Base-by-base conservation (phyloP, 1,139 yeast genomes). In the Cylindricascospora bacillispora region DNA sequence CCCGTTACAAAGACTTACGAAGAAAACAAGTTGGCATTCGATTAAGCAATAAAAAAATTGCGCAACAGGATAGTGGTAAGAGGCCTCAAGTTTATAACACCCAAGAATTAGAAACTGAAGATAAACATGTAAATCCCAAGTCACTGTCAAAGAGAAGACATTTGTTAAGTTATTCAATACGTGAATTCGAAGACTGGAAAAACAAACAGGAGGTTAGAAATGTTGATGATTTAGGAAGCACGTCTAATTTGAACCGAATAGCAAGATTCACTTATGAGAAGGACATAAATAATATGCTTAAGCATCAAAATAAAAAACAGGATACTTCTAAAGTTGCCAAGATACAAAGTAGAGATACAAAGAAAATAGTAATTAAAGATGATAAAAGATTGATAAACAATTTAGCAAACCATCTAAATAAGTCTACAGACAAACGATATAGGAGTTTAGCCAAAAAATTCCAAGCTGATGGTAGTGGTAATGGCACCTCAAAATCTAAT, bases 141-240 rank as follows among this genome's bases (percentile, higher is more conserved):
- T n/a, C n/a, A n/a, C n/a, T n/a, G n/a, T n/a, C n/a, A n/a, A n/a
- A n/a, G n/a, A n/a, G n/a, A n/a, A n/a, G n/a, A 27, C 58, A 66
- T 29, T 67, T 69, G 4, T 57, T 79, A 62, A 69, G 67, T 29
- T 81, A 79, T 59, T 67, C 82, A 0, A 66, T 79, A 2, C 75
- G 71, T 34, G 81, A 82, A 32, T 67, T 73, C 32, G 82, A 76
- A 41, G 60, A 62, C 32, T 80, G 92, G 89, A 69, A 70, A 16
- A 56, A 53, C 22, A 65, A 60, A 37, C 53, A 57, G 30, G 52
- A 49, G 22, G 41, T 40, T 17, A 34, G 15, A 5, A 43, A 40
- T 24, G 83, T 83, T 0, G 70, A 69, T 26, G 62, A 47, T 22
- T 21, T 13, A 13, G 15, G 24, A 5, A 15, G 24, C 31, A 47